Base-by-base conservation (phyloP, 164 flowering plant species). In the Nymphaea colorata region DNA sequence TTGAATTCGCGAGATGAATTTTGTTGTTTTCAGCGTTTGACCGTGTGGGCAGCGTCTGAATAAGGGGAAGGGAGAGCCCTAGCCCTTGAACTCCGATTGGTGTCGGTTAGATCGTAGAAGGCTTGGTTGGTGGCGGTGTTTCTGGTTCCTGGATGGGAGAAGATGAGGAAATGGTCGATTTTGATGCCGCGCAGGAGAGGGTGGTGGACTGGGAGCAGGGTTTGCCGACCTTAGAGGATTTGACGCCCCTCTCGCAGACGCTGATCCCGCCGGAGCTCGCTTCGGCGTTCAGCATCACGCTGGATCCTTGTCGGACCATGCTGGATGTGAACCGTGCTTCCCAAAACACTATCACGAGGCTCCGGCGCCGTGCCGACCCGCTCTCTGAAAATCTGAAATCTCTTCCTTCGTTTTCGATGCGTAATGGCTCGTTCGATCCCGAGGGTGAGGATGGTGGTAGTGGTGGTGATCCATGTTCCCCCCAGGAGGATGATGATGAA, bases 201-300 rank as follows among this genome's bases (percentile, higher is more conserved):
- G 84, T 91, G 43, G 3, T 55, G 12, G 92, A 88, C 64, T 94
- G 99, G 99, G 96, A 94, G 77, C 69, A 41, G 8, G 96, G 93
- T 0, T 70, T 94, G 3, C 99, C 97, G 0, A 68, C 17, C 66
- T 25, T 69, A 41, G 80, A 73, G 61, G 97, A 91, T 70, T 76
- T 91, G 41, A 84, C 88, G 7, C 97, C 96, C 14, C 68, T 91
- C 4, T 80, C 86, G 16, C 93, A 94, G 78, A 41, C 63, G 17
- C 70, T 94, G 74, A 80, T 91, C 61, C 83, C 97, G 42, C 79
- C 80, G 59, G 88, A 80, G 72, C 83, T 94, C 4, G 88, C 93
- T 0, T 77, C 87, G 62, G 97, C 99, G 5, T 94, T 94, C 77
- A 85, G 86, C 68, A 87, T 94, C 66, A 59, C 79, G 3, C 86